phyloP scores from a whole-genome alignment of 176 grass and related monocot species.

The Elymus sibiricus region DNA sequence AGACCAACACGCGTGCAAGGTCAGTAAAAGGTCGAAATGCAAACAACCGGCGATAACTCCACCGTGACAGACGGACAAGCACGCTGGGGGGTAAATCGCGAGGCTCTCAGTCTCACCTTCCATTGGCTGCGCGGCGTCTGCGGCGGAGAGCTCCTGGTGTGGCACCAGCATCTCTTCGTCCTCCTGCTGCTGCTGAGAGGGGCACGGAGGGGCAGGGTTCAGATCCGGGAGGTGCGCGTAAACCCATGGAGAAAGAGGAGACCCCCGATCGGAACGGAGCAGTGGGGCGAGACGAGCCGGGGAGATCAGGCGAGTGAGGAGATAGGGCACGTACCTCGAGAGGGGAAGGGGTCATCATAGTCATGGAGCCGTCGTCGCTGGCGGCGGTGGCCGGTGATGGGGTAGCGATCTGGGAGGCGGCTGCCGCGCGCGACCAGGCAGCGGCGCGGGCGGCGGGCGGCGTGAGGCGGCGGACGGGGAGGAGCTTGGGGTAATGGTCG shows the following conservation, averaged over 20 bases:
- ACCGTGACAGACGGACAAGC: background rate
- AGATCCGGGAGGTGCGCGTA: constrained; percentile 38
- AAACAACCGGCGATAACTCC: constrained; percentile 2
- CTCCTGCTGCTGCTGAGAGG: constrained; percentile 61
- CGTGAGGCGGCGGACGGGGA: background rate
- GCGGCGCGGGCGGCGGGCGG: background rate
- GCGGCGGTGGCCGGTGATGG: background rate
- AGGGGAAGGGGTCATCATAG: constrained; percentile 78
- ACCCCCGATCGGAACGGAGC: background rate
- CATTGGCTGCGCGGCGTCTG: constrained; percentile 72
- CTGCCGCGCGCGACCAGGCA: background rate
- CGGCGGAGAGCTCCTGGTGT: constrained; percentile 59
- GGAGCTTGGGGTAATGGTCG: constrained; percentile 4
- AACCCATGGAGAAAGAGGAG: background rate
- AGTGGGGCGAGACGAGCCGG: background rate
- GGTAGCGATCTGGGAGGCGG: background rate
- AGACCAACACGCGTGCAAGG: background rate
- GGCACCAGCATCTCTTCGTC: constrained; percentile 93
- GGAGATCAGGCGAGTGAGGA: constrained; percentile 28
- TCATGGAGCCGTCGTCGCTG: constrained; percentile 46
- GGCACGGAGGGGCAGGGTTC: background rate
- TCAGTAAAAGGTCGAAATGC: background rate
- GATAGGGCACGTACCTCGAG: constrained; percentile 60
- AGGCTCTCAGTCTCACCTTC: constrained; percentile 58
- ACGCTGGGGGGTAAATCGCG: background rate